These are phyloP conservation scores for Podospora bellae-mahoneyi DNA, from an alignment of 495 filamentous ascomycete species.

Conservation along the genomic window DNA sequence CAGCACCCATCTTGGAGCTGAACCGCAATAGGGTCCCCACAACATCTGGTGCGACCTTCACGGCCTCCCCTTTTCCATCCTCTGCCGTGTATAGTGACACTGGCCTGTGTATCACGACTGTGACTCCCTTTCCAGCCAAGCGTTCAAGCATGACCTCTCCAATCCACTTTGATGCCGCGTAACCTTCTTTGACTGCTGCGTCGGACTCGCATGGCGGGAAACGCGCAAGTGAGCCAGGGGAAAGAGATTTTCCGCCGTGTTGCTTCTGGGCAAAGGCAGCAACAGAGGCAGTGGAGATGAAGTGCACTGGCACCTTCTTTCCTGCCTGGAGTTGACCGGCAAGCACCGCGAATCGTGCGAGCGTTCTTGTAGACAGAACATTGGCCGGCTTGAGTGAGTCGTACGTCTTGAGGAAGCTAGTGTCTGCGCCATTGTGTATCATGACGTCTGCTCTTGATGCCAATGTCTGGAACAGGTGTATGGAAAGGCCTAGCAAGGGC, in stretches of 20 bases:
- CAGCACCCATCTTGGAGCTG: background rate
- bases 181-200: background rate
- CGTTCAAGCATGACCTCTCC: background rate
- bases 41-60: background rate
- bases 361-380: conserved; percentile 23
- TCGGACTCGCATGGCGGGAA: background rate
- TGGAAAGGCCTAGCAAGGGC: background rate
- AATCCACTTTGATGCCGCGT: background rate
- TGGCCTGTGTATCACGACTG: background rate
- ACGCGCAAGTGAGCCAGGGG: background rate
- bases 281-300: conserved; percentile 20
- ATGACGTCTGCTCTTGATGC: conserved; percentile 5
- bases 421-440: conserved; percentile 26
- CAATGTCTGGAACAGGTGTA: background rate
- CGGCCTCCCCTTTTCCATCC: background rate
- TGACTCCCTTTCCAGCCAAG: background rate
- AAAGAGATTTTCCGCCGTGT: background rate
- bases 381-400: conserved; percentile 19
- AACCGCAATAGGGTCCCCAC: background rate
- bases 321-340: background rate
- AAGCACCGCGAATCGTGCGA: conserved; percentile 22
- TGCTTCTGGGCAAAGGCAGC: background rate
- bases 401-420: conserved; percentile 28
- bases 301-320: conserved; percentile 23
- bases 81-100: background rate